Percentiles rank a stretch among this genome's conserved stretches.
Evolutionary conservation across 805 yeast genomes (phyloP).

Genomic region (Nakazawaea wickerhamii): DNA sequence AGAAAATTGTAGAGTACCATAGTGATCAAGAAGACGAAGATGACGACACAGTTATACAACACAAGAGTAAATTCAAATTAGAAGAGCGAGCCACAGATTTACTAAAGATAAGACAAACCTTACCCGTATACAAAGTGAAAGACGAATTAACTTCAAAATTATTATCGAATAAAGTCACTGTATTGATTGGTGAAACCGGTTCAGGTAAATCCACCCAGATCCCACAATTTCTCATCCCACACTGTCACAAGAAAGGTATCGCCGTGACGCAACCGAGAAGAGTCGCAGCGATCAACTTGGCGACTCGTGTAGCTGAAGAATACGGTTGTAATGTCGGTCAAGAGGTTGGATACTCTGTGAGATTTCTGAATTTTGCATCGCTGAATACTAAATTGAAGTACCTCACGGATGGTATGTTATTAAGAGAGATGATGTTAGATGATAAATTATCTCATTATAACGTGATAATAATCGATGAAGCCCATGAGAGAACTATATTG

Average conservation of each 20-base stretch:
- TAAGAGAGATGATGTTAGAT: constrained; percentile 85
- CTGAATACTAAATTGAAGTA: constrained; percentile 68
- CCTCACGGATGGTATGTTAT: constrained; percentile 94
- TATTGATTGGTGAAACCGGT: constrained; percentile 95
- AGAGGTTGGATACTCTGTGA: constrained; percentile 87
- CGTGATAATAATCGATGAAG: constrained; percentile 87
- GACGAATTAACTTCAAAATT: constrained; percentile 56
- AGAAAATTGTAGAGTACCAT: constrained; percentile 28
- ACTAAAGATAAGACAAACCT: constrained; percentile 44
- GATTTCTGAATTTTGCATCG: constrained; percentile 71
- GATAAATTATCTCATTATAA: constrained; percentile 57
- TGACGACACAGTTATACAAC: constrained; percentile 17
- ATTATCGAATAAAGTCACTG: constrained; percentile 55
- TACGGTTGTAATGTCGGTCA: constrained; percentile 71
- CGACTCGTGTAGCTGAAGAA: constrained; percentile 89
- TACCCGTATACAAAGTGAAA: constrained; percentile 76
- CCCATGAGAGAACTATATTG: constrained; percentile 91
- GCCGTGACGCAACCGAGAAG: constrained; percentile 97
- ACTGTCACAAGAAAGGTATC: constrained; percentile 40
- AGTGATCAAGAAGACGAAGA: constrained; percentile 30
- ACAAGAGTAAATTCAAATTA: constrained; percentile 22
- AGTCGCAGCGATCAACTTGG: constrained; percentile 94
- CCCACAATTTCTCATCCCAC: constrained; percentile 79
- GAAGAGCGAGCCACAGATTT: constrained; percentile 38
- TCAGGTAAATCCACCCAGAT: constrained; percentile 97